phyloP scores from a whole-genome alignment of 2,329 filamentous ascomycete species.

The Penicillium sp. region DNA sequence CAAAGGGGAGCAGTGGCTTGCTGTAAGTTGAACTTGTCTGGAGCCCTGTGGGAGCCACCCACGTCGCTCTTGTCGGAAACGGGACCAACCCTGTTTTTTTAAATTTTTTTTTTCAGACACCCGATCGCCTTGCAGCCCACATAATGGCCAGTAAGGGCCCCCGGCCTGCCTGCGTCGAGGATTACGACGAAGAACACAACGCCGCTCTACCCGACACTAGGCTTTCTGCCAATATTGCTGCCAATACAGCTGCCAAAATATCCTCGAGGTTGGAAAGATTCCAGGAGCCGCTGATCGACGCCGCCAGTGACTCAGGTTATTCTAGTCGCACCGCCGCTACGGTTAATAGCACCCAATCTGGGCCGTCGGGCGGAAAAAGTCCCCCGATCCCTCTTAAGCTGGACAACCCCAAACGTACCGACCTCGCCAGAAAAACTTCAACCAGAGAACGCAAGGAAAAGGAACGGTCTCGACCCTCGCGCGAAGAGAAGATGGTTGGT shows the following conservation, averaged over 20 bases:
- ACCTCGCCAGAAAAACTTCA: slow-evolving; percentile 29
- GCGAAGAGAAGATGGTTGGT: slow-evolving; percentile 38
- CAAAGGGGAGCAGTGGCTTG: slow-evolving; percentile 17
- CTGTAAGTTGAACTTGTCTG: slow-evolving; percentile 19
- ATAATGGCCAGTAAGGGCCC: slow-evolving; percentile 40
- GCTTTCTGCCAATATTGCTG: slow-evolving; percentile 38
- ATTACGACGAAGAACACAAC: slow-evolving; percentile 48
- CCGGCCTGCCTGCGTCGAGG: slow-evolving; percentile 48
- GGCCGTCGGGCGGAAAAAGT: slow-evolving; percentile 43
- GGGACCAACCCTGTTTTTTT: slow-evolving; percentile 23
- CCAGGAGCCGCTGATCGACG: slow-evolving; percentile 43
- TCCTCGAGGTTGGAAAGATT: slow-evolving; percentile 43
- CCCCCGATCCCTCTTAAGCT: slow-evolving; percentile 37
- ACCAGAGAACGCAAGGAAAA: slow-evolving; percentile 34
- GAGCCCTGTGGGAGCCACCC: slow-evolving; percentile 17
- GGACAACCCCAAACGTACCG: slow-evolving; percentile 33
- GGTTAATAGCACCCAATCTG: slow-evolving; percentile 53
- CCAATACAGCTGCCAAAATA: slow-evolving; percentile 52
- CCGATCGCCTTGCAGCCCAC: slow-evolving; percentile 23
- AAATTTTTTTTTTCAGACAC: slow-evolving; percentile 24
- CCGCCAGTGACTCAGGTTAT: slow-evolving; percentile 61
- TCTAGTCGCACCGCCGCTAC: slow-evolving; percentile 58
- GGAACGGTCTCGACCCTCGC: slow-evolving; percentile 28
- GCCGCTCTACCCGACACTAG: slow-evolving; percentile 47
- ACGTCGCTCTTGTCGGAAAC: slow-evolving; percentile 17